Evolutionary conservation across 1,139 yeast species (phyloP), one percentile per base, ranked within the genome.

Genomic region (Saccharomyces hybrid): DNA sequence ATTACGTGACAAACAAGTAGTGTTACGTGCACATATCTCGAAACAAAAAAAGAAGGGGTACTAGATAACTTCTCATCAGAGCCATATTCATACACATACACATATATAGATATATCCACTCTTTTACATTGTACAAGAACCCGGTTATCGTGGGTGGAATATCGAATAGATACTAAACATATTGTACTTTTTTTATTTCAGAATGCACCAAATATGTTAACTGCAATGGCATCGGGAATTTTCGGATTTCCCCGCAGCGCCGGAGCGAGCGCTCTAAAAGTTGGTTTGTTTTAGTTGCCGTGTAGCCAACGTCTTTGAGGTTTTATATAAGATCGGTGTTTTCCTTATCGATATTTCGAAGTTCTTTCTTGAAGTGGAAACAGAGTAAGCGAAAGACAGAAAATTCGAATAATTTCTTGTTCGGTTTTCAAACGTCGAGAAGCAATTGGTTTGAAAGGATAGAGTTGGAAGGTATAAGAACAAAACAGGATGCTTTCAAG

Each of bases 1-100:
- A 55, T 77, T 93, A 66, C 79, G 96, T 64, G 98, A 93, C 72
- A 84, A 90, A 72, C 98, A 90, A 72, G 87, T 83, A 73, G 84
- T 86, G 16, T 76, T 93, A 62, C 77, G 85, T 60, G 96, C 96
- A 2, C 99, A 93, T 68, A 81, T 89, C 58, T 83, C 82, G 54
- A 88, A 87, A 71, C 97, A 89, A 71, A 91, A 89, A 83, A 86
- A 85, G 81, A 86, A 84, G 76, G 91, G 93, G 54, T 75, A 74
- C 66, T 80, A 69, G 55, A 30, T 23, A 23, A 8, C 34, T 30
- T 16, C 42, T 38, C 25, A 4, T 16, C 13, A 16, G 42, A 16
- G 42, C 42, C 42, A 16, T 38, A 16, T 38, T 38, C 25, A 38
- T 38, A 38, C 7, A 38, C 23, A 38, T 38, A 38, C 23, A 38